phyloP scores from a whole-genome alignment of 805 yeast species.

The Kazachstania taianensis region DNA sequence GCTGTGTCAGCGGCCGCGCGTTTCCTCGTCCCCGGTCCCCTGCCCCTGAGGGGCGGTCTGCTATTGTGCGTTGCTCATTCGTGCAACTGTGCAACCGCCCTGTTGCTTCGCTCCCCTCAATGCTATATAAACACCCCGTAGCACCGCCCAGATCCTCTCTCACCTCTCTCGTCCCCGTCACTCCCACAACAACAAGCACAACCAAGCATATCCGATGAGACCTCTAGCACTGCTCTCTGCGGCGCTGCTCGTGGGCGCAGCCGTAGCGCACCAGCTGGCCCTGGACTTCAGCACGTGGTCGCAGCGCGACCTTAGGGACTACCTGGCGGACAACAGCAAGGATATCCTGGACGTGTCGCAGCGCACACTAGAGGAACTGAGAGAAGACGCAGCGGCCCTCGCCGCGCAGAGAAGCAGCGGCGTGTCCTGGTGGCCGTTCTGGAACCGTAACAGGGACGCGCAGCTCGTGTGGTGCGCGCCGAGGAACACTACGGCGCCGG shows the following conservation, averaged over 20 bases:
- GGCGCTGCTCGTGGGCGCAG: constrained; percentile 1
- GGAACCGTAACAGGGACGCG: constrained; percentile 12
- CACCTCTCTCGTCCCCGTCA: neutral
- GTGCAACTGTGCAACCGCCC: too few species aligned
- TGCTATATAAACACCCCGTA: too few species aligned
- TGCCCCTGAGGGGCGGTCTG: too few species aligned
- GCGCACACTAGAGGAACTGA: constrained; percentile 17
- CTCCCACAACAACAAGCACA: neutral
- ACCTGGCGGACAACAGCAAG: constrained; percentile 26
- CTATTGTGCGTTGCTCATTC: too few species aligned
- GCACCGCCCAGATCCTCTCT: too few species aligned
- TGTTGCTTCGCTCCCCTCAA: too few species aligned
- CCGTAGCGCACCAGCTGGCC: constrained; percentile 2
- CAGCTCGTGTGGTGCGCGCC: constrained; percentile 3
- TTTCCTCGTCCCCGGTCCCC: too few species aligned
- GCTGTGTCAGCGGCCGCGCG: too few species aligned
- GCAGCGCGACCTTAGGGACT: constrained; percentile 27
- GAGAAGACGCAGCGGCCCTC: constrained; percentile 15
- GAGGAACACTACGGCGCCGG: constrained; percentile 1
- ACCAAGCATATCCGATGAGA: neutral
- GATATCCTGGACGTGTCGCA: constrained; percentile 13
- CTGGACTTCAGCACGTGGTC: constrained; percentile 27
- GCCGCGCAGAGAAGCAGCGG: constrained; percentile 16
- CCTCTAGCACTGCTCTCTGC: neutral
- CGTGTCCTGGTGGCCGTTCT: constrained; percentile 26